Evolutionary conservation across 352 stramenopile species (phyloP).

Genomic region (Phytophthora pisi): DNA sequence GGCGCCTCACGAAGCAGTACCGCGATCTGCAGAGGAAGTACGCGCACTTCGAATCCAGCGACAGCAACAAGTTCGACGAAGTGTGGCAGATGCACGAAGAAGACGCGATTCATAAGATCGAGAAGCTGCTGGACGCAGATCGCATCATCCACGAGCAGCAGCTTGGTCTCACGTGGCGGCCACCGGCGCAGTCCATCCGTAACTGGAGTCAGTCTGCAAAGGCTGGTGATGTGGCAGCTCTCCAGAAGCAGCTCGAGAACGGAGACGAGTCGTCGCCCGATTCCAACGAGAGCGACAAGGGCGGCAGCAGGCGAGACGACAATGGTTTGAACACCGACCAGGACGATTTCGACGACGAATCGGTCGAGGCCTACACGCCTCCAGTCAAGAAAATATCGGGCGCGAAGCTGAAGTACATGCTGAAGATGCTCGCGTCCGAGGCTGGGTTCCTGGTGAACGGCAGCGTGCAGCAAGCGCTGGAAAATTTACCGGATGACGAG

Average conservation of each 20-base stretch:
- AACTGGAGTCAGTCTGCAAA: slow-evolving; percentile 52
- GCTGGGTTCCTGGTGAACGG: slow-evolving; percentile 89
- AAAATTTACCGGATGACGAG: slow-evolving; percentile 73
- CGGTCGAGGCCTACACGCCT: slow-evolving; percentile 51
- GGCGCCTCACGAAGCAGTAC: slow-evolving; percentile 95
- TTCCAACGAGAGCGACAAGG: slow-evolving; percentile 20
- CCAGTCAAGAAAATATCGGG: slow-evolving; percentile 73
- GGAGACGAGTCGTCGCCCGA: slow-evolving; percentile 15
- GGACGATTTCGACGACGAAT: slow-evolving; percentile 53
- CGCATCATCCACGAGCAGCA: slow-evolving; percentile 92
- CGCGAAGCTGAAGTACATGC: slow-evolving; percentile 89
- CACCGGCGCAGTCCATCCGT: slow-evolving; percentile 58
- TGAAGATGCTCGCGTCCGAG: slow-evolving; percentile 85
- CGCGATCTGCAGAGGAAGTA: slow-evolving; percentile 96
- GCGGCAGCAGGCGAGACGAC: slow-evolving; percentile 36
- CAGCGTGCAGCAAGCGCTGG: slow-evolving; percentile 79
- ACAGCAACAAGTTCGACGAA: slow-evolving; percentile 88
- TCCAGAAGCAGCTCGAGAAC: slow-evolving; percentile 33
- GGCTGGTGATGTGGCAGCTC: slow-evolving; percentile 9
- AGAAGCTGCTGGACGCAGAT: slow-evolving; percentile 90
- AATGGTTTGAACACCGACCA: slow-evolving; percentile 18
- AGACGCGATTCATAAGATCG: slow-evolving; percentile 79
- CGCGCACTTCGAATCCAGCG: slow-evolving; percentile 91
- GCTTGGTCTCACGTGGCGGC: slow-evolving; percentile 83
- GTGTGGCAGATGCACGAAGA: slow-evolving; percentile 94